phyloP scores from a whole-genome alignment of 768 basidiomycete genomes.

The Favolaschia claudopus region DNA sequence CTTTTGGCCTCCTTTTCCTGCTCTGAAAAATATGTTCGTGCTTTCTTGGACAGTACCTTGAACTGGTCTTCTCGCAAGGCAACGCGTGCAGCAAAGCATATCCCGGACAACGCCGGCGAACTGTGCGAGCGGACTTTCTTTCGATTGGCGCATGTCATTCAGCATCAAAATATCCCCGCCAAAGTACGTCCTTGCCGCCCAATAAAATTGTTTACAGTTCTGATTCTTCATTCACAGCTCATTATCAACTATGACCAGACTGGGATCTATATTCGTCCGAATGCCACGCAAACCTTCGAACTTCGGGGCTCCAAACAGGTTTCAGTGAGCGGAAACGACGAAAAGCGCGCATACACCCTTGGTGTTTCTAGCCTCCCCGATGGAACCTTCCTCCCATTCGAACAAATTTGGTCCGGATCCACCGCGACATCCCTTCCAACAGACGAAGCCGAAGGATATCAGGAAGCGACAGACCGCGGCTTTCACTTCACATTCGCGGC shows the following conservation, averaged over 20 bases:
- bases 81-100: background rate
- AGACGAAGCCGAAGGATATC: background rate
- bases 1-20: background rate
- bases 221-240: background rate
- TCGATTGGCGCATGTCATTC: background rate
- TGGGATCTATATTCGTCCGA: background rate
- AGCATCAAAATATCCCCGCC: constrained; percentile 1
- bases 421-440: constrained; percentile 11
- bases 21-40: background rate
- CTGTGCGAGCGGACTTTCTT: constrained; percentile 7
- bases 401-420: background rate
- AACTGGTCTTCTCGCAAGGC: background rate
- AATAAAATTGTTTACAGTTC: too few relatives aligned
- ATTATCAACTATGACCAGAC: background rate
- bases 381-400: background rate
- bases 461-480: background rate
- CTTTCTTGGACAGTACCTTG: background rate
- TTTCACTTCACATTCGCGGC: constrained; percentile 25
- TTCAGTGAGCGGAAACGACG: background rate
- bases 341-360: background rate
- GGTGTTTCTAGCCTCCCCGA: constrained; percentile 28
- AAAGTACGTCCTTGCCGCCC: background rate
- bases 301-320: background rate
- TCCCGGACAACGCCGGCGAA: background rate
- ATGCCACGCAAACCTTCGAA: background rate